phyloP scores from a whole-genome alignment of 768 basidiomycete species.

The Lactifluus pinguis region DNA sequence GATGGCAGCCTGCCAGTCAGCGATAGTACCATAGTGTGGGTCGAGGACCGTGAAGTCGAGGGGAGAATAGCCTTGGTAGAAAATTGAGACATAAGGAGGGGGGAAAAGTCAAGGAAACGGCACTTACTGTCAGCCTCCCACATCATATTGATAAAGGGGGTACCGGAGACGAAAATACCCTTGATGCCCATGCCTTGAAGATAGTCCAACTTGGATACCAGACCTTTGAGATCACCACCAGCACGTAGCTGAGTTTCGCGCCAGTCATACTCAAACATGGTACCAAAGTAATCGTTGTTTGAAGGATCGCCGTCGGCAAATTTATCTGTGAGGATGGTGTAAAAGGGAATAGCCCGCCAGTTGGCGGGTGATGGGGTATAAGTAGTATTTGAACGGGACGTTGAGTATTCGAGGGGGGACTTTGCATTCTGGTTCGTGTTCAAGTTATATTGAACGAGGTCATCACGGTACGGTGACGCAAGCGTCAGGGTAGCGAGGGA shows the following conservation, averaged over 20 bases:
- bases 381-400: conserved; percentile 50
- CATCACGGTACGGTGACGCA: conserved; percentile 60
- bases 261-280: conserved; percentile 76
- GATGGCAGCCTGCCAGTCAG: conserved; percentile 70
- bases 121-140: conserved; percentile 92
- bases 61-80: conserved; percentile 72
- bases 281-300: conserved; percentile 84
- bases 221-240: conserved; percentile 82
- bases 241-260: conserved; percentile 83
- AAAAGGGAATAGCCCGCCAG: conserved; percentile 76
- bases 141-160: conserved; percentile 90
- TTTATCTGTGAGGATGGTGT: conserved; percentile 84
- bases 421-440: conserved; percentile 69
- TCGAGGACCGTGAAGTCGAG: conserved; percentile 86
- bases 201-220: conserved; percentile 72
- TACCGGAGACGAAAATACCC: conserved; percentile 86
- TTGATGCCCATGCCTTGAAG: conserved; percentile 81
- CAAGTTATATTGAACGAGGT: conserved; percentile 66
- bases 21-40: conserved; percentile 83
- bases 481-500: conserved; percentile 31
- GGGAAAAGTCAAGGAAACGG: not conserved
- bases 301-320: conserved; percentile 88
- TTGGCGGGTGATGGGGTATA: conserved; percentile 77
- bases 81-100: conserved; percentile 3
- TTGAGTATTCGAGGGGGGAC: conserved; percentile 53